Base-by-base conservation (phyloP, 2,329 filamentous ascomycete species). In the Plectosphaerella plurivora region DNA sequence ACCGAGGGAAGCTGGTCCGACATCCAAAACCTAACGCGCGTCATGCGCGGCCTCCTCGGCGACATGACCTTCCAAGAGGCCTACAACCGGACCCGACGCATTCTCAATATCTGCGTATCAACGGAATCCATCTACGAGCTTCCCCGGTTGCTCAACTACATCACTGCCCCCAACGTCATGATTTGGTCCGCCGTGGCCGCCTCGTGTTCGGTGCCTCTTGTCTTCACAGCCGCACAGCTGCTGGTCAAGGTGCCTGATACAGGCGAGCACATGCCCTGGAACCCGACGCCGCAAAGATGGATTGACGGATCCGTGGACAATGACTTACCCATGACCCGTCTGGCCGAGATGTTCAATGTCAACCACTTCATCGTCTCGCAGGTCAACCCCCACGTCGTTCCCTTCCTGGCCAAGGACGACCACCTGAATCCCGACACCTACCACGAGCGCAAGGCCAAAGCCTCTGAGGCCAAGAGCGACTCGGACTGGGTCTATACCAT, bases 351-450 rank as follows among this genome's bases (percentile, higher is more conserved):
- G 88, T 96, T 97, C 75, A 96, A 97, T 63, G 92, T 97, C 65
- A 97, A 97, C 63, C 93, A 97, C 66, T 97, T 97, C 65, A 97
- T 97, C 59, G 93, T 97, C 16, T 96, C 91, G 0, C 93, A 97
- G 66, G 91, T 97, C 49, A 97, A 97, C 62, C 93, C 93, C 0
- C 93, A 97, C 61, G 89, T 97, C 9, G 83, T 95, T 0, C 90
- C 91, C 0, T 96, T 97, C 62, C 73, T 97, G 15, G 77, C 82
- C 15, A 88, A 86, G 59, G 89, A 95, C 53, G 88, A 91, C 55
- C 77, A 79, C 24, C 67, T 80, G 1, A 69, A 71, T 7, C 59
- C 65, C 1, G 52, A 57, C 35, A 60, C 60, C 5, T 62, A 66
- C 5, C 62, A 68, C 24, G 54, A 58, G 12, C 51, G 24, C 53